Conservation (phyloP, 2,329 filamentous ascomycete genomes). For the Tolypocladium inflatum region DNA sequence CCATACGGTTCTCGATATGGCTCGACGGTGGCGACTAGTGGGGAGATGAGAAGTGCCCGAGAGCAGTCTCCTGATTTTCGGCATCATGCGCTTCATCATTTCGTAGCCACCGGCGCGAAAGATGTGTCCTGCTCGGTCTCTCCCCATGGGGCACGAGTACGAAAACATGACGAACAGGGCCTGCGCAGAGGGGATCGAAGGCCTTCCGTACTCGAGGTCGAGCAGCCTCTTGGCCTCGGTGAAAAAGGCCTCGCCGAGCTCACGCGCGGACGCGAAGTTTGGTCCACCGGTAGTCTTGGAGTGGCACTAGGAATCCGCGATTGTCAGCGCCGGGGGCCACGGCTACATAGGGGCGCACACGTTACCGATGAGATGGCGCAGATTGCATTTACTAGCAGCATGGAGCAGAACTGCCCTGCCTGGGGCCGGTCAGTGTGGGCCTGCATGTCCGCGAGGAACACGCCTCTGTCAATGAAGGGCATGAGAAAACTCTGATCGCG, state of each 20-base stretch:
- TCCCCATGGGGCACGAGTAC: background rate
- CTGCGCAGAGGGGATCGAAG: background rate
- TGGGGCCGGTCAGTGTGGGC: background rate
- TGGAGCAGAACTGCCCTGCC: background rate
- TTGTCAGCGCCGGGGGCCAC: too few relatives aligned
- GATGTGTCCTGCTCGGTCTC: background rate
- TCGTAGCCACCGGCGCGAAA: background rate
- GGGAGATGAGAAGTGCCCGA: background rate
- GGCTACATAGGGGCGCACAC: background rate
- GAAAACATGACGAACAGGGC: slow-evolving; percentile 2
- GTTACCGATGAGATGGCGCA: background rate
- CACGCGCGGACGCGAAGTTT: background rate
- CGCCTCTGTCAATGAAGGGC: background rate
- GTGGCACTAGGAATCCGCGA: too few relatives aligned
- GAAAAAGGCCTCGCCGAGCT: background rate
- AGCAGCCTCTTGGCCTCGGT: background rate
- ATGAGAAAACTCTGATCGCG: background rate
- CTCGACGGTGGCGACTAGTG: background rate
- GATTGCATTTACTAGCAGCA: slow-evolving; percentile 1
- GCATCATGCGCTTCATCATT: slow-evolving; percentile 1
- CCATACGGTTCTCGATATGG: background rate
- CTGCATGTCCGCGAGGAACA: background rate
- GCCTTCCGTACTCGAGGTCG: background rate
- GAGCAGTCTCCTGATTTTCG: background rate
- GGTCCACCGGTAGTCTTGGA: too few relatives aligned